Conservation (phyloP, 2,329 filamentous ascomycete genomes). For the Alternaria sp. region DNA sequence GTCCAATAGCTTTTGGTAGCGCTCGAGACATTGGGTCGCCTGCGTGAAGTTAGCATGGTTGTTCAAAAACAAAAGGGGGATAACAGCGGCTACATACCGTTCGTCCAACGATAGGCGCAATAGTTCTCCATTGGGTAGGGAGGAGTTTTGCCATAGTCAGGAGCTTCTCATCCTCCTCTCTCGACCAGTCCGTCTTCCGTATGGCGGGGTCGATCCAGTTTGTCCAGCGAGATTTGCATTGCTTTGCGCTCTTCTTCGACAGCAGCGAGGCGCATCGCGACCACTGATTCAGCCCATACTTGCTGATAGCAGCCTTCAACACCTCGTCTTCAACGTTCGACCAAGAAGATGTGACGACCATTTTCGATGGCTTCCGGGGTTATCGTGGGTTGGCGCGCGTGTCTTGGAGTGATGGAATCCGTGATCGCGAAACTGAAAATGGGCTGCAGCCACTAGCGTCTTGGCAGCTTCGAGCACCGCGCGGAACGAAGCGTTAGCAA, state of each 20-base stretch:
- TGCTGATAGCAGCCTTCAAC: constrained; percentile 74
- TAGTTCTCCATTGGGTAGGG: constrained; percentile 99
- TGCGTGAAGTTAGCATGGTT: background rate
- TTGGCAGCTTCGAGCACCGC: constrained; percentile 27
- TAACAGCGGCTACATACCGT: constrained; percentile 57
- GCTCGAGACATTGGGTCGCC: constrained; percentile 94
- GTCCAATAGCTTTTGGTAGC: constrained; percentile 95
- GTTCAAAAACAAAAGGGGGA: background rate
- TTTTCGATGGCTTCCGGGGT: constrained; percentile 64
- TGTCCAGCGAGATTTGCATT: constrained; percentile 98
- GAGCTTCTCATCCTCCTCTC: constrained; percentile 97
- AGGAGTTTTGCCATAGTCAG: constrained; percentile 97
- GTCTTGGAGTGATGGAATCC: constrained; percentile 27
- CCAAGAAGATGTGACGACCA: constrained; percentile 23
- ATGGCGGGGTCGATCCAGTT: constrained; percentile 99
- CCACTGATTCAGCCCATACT: constrained; percentile 73
- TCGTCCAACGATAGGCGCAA: constrained; percentile 93
- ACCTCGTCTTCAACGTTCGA: constrained; percentile 89
- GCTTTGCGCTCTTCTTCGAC: constrained; percentile 95
- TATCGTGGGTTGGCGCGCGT: constrained; percentile 10
- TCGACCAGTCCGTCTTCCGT: constrained; percentile 98
- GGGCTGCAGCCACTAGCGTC: constrained; percentile 29
- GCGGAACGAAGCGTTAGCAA: background rate
- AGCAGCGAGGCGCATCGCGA: constrained; percentile 96
- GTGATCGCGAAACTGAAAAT: constrained; percentile 34